Evolutionary conservation across 2,329 filamentous ascomycete species (phyloP).

Genomic region (Apiospora rasikravindrae): DNA sequence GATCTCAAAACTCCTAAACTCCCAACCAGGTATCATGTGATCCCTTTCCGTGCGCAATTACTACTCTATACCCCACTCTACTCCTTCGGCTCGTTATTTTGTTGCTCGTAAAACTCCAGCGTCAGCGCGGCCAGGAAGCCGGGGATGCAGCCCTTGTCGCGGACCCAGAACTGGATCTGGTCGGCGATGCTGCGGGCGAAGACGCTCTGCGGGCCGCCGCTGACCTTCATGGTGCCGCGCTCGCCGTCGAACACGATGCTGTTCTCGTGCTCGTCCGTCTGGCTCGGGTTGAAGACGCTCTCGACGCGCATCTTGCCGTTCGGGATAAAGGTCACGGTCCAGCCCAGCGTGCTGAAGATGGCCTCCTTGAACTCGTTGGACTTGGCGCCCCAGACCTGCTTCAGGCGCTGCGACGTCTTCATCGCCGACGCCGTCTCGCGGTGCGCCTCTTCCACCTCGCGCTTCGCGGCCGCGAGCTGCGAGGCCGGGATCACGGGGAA

Average conservation of each 20-base stretch:
- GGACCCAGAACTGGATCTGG: slow-evolving; percentile 94
- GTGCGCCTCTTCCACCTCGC: slow-evolving; percentile 75
- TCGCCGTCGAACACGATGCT: slow-evolving; percentile 89
- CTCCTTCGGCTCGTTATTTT: neutral
- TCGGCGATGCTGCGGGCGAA: slow-evolving; percentile 87
- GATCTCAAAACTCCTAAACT: slow-evolving; percentile 12
- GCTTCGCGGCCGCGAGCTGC: slow-evolving; percentile 75
- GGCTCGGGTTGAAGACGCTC: slow-evolving; percentile 77
- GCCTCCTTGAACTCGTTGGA: slow-evolving; percentile 94
- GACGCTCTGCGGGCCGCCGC: slow-evolving; percentile 82
- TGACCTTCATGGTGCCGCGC: slow-evolving; percentile 96
- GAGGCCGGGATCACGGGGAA: slow-evolving; percentile 75
- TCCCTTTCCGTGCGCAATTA: too few relatives aligned
- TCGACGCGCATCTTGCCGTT: slow-evolving; percentile 95
- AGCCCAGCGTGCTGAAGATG: slow-evolving; percentile 88
- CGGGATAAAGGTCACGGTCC: slow-evolving; percentile 95
- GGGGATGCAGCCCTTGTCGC: slow-evolving; percentile 90
- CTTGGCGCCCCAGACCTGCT: slow-evolving; percentile 91
- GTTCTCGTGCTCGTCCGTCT: slow-evolving; percentile 72
- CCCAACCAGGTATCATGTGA: slow-evolving; percentile 16
- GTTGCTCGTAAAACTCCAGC: slow-evolving; percentile 87
- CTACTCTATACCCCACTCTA: too few relatives aligned
- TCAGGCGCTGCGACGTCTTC: slow-evolving; percentile 84
- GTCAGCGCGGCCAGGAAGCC: slow-evolving; percentile 91
- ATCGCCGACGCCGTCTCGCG: slow-evolving; percentile 74